Conservation (phyloP, 2,329 filamentous ascomycete genomes). For the Mycosphaerelloides madeirae region DNA sequence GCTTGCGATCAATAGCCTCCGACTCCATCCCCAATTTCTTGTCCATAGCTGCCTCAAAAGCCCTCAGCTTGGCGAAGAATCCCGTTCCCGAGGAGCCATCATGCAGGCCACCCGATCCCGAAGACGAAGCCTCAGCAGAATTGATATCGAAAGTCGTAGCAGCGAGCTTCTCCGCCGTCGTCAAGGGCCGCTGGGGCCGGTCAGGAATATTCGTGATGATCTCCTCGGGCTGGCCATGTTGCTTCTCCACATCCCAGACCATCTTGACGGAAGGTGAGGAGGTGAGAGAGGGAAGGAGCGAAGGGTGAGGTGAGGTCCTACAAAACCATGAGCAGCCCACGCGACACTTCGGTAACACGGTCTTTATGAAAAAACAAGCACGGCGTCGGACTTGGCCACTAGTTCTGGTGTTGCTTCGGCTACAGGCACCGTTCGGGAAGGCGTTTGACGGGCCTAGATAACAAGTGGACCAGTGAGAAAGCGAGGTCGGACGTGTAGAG, state of each 20-base stretch:
- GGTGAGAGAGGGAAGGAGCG: background rate
- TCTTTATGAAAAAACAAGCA: background rate
- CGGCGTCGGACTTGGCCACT: background rate
- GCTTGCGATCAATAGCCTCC: slow-evolving; percentile 44
- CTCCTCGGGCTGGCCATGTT: slow-evolving; percentile 21
- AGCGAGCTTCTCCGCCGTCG: slow-evolving; percentile 28
- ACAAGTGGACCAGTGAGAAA: background rate
- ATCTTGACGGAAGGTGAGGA: slow-evolving; percentile 5
- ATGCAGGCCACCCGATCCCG: background rate
- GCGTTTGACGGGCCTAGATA: background rate
- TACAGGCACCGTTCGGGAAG: background rate
- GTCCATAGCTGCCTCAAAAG: slow-evolving; percentile 41
- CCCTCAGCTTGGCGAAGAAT: slow-evolving; percentile 31
- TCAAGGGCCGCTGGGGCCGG: slow-evolving; percentile 21
- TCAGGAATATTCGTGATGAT: slow-evolving; percentile 9
- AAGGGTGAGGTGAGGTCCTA: background rate
- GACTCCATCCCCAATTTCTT: slow-evolving; percentile 45
- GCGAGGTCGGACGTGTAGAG: too few species aligned
- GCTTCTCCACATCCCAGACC: slow-evolving; percentile 19
- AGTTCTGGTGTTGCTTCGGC: background rate
- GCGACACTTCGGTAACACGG: background rate
- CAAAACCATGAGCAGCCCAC: background rate
- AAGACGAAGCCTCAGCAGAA: slow-evolving; percentile 5
- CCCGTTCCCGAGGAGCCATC: slow-evolving; percentile 20
- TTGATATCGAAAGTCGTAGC: slow-evolving; percentile 24